Conservation (phyloP, 345 rosid genomes). For the Dipteronia dyeriana region DNA sequence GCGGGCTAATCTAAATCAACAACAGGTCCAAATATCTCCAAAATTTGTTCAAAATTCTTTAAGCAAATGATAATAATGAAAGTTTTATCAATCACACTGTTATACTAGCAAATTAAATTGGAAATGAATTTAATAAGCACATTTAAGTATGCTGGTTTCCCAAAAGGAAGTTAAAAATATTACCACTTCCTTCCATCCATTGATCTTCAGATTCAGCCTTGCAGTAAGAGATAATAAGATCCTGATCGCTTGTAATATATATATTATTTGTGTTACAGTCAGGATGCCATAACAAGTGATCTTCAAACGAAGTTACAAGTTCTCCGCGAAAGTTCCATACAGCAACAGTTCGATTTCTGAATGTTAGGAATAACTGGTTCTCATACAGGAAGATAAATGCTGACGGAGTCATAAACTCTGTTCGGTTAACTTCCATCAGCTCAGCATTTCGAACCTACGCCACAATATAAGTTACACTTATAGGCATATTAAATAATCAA, state of each 20-base stretch:
- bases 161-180: constrained; percentile 17
- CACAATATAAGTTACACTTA: constrained; percentile 4
- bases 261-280: constrained; percentile 97
- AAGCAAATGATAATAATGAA: background rate
- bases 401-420: constrained; percentile 91
- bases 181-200: constrained; percentile 91
- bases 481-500: background rate
- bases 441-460: constrained; percentile 76
- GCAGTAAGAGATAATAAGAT: constrained; percentile 97
- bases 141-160: background rate
- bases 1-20: background rate
- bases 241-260: constrained; percentile 96
- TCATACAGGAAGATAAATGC: constrained; percentile 93
- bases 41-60: background rate
- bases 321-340: constrained; percentile 98
- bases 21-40: background rate
- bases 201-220: constrained; percentile 91
- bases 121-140: constrained; percentile 2
- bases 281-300: constrained; percentile 93
- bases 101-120: background rate
- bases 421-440: constrained; percentile 77
- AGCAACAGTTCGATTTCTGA: constrained; percentile 80
- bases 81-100: background rate
- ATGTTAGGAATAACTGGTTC: constrained; percentile 92
- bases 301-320: constrained; percentile 97